Conservation (phyloP, 1,284 basidiomycete species). For the Hortiboletus rubellus region DNA sequence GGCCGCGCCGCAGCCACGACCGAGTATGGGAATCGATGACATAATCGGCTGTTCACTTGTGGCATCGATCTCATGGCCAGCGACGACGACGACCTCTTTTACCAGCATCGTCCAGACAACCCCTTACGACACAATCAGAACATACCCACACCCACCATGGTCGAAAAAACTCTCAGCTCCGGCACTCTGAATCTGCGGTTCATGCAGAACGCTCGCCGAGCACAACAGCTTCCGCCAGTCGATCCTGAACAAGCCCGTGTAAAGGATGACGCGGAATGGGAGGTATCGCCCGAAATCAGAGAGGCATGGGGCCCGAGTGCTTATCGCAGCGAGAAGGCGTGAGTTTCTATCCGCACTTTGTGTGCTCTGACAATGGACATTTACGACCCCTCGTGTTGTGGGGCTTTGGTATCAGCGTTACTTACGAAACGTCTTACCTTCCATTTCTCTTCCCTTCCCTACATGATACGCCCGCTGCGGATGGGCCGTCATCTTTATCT, state of each 20-base stretch:
- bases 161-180: slow-evolving; percentile 60
- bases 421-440: slow-evolving; percentile 67
- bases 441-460: slow-evolving; percentile 62
- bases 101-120: neutral
- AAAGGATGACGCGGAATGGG: slow-evolving; percentile 72
- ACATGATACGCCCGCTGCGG: slow-evolving; percentile 26
- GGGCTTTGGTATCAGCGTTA: slow-evolving; percentile 37
- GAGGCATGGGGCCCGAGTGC: slow-evolving; percentile 55
- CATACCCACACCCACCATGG: slow-evolving; percentile 37
- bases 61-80: neutral
- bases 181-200: slow-evolving; percentile 69
- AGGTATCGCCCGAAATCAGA: slow-evolving; percentile 54
- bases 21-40: slow-evolving; percentile 25
- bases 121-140: neutral
- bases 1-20: neutral
- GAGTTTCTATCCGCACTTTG: slow-evolving; percentile 15
- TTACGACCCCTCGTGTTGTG: slow-evolving; percentile 14
- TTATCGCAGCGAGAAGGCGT: slow-evolving; percentile 30
- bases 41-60: slow-evolving; percentile 11
- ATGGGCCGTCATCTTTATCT: slow-evolving; percentile 40
- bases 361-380: slow-evolving; percentile 18
- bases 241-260: slow-evolving; percentile 56
- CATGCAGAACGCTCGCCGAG: slow-evolving; percentile 71
- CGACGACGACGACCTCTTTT: neutral
- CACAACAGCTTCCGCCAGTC: slow-evolving; percentile 52